Evolutionary conservation across 2,329 filamentous ascomycete genomes (phyloP).

Genomic region (Pleurostoma richardsiae): DNA sequence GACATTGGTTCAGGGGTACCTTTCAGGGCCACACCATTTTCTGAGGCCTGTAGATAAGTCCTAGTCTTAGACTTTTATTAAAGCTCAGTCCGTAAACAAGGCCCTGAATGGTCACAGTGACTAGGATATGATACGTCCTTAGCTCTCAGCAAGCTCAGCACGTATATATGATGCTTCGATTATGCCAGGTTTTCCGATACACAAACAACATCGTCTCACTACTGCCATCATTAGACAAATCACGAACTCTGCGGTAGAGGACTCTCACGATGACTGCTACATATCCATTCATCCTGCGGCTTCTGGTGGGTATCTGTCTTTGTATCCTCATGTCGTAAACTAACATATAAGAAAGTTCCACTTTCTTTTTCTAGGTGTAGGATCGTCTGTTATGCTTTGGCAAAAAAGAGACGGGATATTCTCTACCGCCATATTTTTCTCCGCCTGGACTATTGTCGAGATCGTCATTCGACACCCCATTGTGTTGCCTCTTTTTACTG

Average conservation of each 20-base stretch:
- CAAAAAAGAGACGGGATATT: background rate
- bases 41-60: background rate
- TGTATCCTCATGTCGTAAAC: background rate
- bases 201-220: background rate
- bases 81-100: background rate
- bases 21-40: background rate
- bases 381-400: background rate
- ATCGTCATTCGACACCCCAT: background rate
- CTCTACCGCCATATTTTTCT: background rate
- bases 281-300: background rate
- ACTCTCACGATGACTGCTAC: background rate
- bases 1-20: background rate
- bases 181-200: background rate
- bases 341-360: background rate
- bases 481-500: background rate
- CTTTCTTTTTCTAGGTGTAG: background rate
- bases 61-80: background rate
- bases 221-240: no score
- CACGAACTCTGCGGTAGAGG: no score
- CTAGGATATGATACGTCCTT: no score
- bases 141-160: no score
- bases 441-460: background rate
- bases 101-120: background rate
- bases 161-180: background rate
- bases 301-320: background rate